Conservation (phyloP, 2,329 filamentous ascomycete species). For the Aureobasidium musti region DNA sequence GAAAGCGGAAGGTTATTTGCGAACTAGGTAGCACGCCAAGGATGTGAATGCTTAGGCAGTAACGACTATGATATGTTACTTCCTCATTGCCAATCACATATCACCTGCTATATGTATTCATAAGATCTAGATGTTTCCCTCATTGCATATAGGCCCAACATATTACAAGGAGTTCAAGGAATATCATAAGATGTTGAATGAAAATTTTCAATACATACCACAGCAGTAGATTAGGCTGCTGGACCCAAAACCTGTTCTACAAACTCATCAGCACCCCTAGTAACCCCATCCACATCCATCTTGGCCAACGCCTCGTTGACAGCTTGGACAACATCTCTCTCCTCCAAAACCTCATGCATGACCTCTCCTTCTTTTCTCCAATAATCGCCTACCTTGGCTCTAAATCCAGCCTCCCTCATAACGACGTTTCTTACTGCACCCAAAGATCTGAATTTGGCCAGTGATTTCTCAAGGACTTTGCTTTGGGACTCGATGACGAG, state of each 20-base stretch:
- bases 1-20: background rate
- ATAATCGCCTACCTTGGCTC: slow-evolving; percentile 67
- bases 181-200: too few relatives aligned
- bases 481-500: slow-evolving; percentile 66
- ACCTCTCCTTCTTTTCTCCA: slow-evolving; percentile 76
- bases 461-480: slow-evolving; percentile 59
- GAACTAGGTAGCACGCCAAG: background rate
- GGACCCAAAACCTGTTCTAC: slow-evolving; percentile 38
- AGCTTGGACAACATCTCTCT: slow-evolving; percentile 70
- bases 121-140: too few relatives aligned
- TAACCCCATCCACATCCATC: slow-evolving; percentile 63
- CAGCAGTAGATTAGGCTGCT: background rate
- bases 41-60: background rate
- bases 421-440: slow-evolving; percentile 80
- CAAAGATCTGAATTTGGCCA: slow-evolving; percentile 69
- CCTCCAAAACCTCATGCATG: slow-evolving; percentile 75
- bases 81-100: too few relatives aligned
- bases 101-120: too few relatives aligned
- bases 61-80: background rate
- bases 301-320: slow-evolving; percentile 67
- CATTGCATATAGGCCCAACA: too few relatives aligned
- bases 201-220: too few relatives aligned
- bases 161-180: too few relatives aligned
- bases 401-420: slow-evolving; percentile 69
- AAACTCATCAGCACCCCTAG: slow-evolving; percentile 65